Evolutionary conservation across 805 yeast genomes (phyloP), one percentile per base, ranked within the genome.

Genomic region (Schizosaccharomyces octosporus): DNA sequence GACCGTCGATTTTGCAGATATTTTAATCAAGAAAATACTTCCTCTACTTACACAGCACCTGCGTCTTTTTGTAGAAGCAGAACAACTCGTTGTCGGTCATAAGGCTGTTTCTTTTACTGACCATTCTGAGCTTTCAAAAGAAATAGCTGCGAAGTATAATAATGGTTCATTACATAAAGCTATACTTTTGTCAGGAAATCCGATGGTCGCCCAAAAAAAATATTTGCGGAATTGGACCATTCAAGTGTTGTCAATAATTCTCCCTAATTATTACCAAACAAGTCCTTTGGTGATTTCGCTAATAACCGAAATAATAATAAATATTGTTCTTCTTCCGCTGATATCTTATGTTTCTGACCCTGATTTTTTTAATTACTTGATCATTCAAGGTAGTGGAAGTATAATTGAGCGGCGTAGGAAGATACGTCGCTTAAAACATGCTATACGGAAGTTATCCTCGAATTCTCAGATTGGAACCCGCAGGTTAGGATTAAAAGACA

Each of bases 81-180:
- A 57, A 19, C 42, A 41, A 13, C 48, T 41, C 27, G 60, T 57
- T 19, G 48, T 36, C 2, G 60, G 48, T 24, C 24, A 21, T 9
- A 57, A 36, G 17, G 60, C 60, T 5, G 60, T 41, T n/a, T 39
- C 60, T n/a, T 41, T 57, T 31, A 57, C 60, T 17, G 60, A 41
- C 17, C 48, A 27, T 21, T 21, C n/a, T 27, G 60, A 57, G n/a
- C 48, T 57, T n/a, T 41, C 60, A 29, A n/a, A 19, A 19, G 29
- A 57, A 39, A 41, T 41, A 19, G 60, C 60, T 15, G 60, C 60
- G 31, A 36, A 36, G 32, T 51, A 41, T 36, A 36, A 57, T 31
- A n/a, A 57, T 57, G 60, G 60, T 6, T 15, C 45, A 21, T 21
- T 36, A 17, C 43, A 57, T 36, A 17, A 57, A 57, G 60, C 60